phyloP scores from a whole-genome alignment of 805 yeast genomes.

The Ogataea ramenticola region DNA sequence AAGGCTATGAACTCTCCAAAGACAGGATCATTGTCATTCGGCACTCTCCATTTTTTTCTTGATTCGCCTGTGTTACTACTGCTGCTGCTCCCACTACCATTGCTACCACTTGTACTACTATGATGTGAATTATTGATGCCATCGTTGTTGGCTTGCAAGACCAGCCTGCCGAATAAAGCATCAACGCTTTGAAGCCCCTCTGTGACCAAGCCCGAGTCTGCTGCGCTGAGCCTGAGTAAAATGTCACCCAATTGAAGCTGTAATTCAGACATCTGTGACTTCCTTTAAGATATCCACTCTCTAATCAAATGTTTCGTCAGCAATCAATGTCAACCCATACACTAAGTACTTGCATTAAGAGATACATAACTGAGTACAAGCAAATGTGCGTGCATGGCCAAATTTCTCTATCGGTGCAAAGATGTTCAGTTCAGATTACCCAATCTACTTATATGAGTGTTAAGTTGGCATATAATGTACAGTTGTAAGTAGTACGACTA shows the following conservation, averaged over 20 bases:
- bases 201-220: conserved; percentile 10
- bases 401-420: no score
- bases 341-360: no score
- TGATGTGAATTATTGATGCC: not conserved
- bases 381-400: no score
- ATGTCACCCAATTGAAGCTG: conserved; percentile 8
- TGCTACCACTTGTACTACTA: not conserved
- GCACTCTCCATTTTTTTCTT: conserved; percentile 21
- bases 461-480: no score
- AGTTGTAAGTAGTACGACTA: no score
- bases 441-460: no score
- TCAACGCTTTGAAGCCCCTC: conserved; percentile 17
- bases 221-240: conserved; percentile 8
- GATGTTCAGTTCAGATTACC: no score
- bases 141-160: not conserved
- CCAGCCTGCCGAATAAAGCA: conserved; percentile 13
- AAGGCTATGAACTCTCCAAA: conserved; percentile 33
- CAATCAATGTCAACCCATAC: not conserved
- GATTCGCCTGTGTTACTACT: not conserved
- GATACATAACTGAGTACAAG: no score
- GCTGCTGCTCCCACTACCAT: not conserved
- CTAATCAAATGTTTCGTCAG: no score
- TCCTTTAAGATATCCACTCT: no score
- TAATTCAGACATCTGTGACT: conserved; percentile 5
- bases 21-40: conserved; percentile 16